Evolutionary conservation across 2,329 filamentous ascomycete species (phyloP), one percentile per base, ranked within the genome.

Genomic region (Drechslerella stenobrocha): DNA sequence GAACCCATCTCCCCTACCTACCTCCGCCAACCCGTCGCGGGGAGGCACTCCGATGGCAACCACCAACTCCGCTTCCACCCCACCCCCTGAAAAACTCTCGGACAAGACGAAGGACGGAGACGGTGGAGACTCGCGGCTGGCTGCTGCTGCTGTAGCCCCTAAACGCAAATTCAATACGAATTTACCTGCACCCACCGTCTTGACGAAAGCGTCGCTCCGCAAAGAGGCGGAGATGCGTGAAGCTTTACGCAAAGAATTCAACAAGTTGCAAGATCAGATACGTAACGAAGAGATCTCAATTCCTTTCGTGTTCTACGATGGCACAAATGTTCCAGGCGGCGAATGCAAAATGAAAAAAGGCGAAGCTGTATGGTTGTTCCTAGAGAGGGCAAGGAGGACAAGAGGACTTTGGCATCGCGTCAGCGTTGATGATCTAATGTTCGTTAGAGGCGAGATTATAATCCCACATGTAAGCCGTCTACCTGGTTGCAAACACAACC

Each of bases 251-350:
- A 88, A 87, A 69, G 87, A 97, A 74, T 98, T 96, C 73, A 76
- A 95, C 45, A 80, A 80, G 7, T 82, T 92, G 63, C 93, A 96
- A 75, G 89, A 95, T 69, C 84, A 86, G 0, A 88, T 97, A 71
- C 96, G 95, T 78, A 84, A 84, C 18, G 91, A 90, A 6, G 91
- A 96, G 74, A 88, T 98, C 56, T 82, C 88, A 13, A 87, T 98
- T 28, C 93, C 93, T 0, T 98, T 97, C 76, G 89, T 97, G 2
- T 97, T 97, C 75, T 97, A 96, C 78, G 92, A 97, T 72, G 93
- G 93, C 13, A 89, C 89, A 20, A 92, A 95, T 75, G 72, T 74
- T 8, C 88, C 91, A 0, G 90, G 90, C 13, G 91, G 92, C 1
- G 83, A 83, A 11, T 47, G 91, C 47, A 86, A 87, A 64, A 83